phyloP scores from a whole-genome alignment of 768 basidiomycete species.

The Pleurotus tuoliensis region DNA sequence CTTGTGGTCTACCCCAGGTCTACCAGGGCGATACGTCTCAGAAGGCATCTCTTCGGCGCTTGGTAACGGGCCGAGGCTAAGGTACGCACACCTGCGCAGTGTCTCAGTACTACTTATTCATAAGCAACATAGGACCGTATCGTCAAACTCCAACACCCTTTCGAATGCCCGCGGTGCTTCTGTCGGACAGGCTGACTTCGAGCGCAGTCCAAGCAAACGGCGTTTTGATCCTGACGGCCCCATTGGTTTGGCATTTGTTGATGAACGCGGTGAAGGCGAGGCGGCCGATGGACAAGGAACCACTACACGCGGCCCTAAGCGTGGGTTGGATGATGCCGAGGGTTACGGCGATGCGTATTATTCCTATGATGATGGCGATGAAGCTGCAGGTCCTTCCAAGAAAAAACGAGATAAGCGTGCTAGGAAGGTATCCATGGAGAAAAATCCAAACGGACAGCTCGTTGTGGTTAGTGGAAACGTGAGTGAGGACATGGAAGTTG shows the following conservation, averaged over 20 bases:
- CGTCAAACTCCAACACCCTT: constrained; percentile 1
- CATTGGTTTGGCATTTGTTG: not conserved
- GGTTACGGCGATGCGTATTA: not conserved
- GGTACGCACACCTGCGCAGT: not conserved
- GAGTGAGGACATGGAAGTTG: constrained; percentile 43
- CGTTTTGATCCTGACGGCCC: constrained; percentile 1
- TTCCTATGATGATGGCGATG: constrained; percentile 35
- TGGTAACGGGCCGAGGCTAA: not conserved
- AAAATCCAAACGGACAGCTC: not conserved
- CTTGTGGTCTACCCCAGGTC: constrained; percentile 5
- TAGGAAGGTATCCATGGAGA: constrained; percentile 29
- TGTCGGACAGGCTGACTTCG: not conserved
- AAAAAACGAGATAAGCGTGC: constrained; percentile 49
- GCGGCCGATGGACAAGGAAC: constrained; percentile 3
- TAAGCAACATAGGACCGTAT: not conserved
- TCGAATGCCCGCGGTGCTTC: constrained; percentile 4
- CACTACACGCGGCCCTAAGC: constrained; percentile 45
- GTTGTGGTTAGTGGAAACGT: not conserved
- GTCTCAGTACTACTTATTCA: not conserved
- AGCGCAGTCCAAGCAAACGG: not conserved
- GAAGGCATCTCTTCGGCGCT: constrained; percentile 5
- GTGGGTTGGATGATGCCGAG: constrained; percentile 34
- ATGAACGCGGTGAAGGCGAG: not conserved
- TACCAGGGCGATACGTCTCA: constrained; percentile 4
- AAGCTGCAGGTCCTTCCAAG: constrained; percentile 29